These are phyloP conservation scores for Nicotiana otophora DNA, from an alignment of 257 asterid genomes.

Conservation along the genomic window DNA sequence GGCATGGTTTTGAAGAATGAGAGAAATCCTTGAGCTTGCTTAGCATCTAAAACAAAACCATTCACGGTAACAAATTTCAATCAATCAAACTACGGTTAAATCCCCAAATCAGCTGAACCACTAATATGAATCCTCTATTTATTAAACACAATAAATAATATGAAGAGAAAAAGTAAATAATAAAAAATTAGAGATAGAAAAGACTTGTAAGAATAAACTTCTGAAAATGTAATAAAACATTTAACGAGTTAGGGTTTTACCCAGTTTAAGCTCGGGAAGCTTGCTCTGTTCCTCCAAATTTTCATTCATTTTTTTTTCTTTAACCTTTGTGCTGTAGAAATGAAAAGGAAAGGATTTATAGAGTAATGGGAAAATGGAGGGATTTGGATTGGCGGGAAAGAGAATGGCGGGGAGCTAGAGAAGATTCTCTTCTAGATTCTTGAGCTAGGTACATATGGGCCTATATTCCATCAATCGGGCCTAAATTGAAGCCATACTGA, in stretches of 20 bases:
- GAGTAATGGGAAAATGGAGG: background rate
- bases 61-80: background rate
- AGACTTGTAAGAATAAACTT: background rate
- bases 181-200: background rate
- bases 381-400: constrained; percentile 1
- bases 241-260: constrained; percentile 34
- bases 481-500: no score
- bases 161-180: background rate
- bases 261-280: constrained; percentile 89
- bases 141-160: background rate
- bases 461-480: background rate
- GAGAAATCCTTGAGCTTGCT: constrained; percentile 96
- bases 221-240: background rate
- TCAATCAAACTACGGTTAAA: constrained; percentile 1
- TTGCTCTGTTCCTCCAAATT: constrained; percentile 53
- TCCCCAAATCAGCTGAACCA: background rate
- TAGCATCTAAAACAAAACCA: constrained; percentile 56
- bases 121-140: background rate
- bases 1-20: constrained; percentile 79
- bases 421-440: background rate
- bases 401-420: background rate
- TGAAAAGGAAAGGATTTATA: background rate
- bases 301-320: constrained; percentile 39
- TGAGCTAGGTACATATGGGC: background rate
- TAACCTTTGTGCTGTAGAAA: background rate